Percentiles rank a stretch among this genome's conserved stretches.
phyloP scores from a whole-genome alignment of 1,139 yeast species.

The Yamadazyma dendronema region DNA sequence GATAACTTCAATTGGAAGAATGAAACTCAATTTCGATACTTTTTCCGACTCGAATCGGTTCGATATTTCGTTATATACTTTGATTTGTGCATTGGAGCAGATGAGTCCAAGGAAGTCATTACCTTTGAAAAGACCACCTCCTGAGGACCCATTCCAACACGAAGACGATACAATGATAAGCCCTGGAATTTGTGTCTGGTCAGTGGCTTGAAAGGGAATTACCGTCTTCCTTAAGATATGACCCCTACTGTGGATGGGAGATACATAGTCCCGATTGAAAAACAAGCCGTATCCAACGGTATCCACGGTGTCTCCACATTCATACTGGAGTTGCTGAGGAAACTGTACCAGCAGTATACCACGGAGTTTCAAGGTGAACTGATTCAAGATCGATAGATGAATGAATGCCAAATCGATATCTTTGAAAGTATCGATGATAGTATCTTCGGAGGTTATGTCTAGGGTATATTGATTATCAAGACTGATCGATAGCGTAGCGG shows the following conservation, averaged over 20 bases:
- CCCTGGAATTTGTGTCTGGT: constrained; percentile 19
- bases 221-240: constrained; percentile 19
- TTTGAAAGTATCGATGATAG: constrained; percentile 25
- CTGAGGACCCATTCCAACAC: constrained; percentile 79
- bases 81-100: constrained; percentile 59
- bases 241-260: constrained; percentile 50
- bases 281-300: constrained; percentile 63
- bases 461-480: constrained; percentile 8
- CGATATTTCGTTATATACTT: constrained; percentile 10
- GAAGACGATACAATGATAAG: constrained; percentile 56
- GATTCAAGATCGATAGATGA: constrained; percentile 17
- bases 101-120: constrained; percentile 51
- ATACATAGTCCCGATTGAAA: constrained; percentile 20
- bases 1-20: constrained; percentile 30
- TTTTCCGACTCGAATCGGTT: constrained; percentile 23
- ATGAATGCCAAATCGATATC: constrained; percentile 41
- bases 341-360: constrained; percentile 9
- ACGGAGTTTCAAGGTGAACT: constrained; percentile 5
- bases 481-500: constrained; percentile 8
- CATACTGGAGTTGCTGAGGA: too few relatives aligned
- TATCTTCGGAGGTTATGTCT: constrained; percentile 13
- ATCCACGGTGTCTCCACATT: constrained; percentile 35
- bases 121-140: constrained; percentile 56
- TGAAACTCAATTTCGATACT: constrained; percentile 25
- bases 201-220: constrained; percentile 3